These are phyloP conservation scores for Syzygium oleosum DNA, from an alignment of 345 rosid species.

Conservation along the genomic window DNA sequence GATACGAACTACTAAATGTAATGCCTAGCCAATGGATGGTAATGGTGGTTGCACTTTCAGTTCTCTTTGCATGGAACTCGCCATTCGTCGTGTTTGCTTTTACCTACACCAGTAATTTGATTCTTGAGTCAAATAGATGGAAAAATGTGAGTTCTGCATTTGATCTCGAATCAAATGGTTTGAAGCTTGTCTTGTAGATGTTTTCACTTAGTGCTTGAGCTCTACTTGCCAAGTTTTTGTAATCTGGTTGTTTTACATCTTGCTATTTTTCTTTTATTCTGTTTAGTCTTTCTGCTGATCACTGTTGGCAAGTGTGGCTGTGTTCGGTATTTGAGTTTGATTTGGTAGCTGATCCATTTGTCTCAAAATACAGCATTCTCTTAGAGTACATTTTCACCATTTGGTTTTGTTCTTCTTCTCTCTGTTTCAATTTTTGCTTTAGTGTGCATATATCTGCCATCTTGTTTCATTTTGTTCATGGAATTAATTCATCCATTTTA, in stretches of 20 bases:
- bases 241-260: not conserved
- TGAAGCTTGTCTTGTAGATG: not conserved
- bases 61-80: not conserved
- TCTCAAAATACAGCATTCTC: not conserved
- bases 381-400: not conserved
- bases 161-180: not conserved
- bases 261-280: not conserved
- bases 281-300: not conserved
- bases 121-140: not conserved
- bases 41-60: not conserved
- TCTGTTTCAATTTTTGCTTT: not conserved
- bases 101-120: not conserved
- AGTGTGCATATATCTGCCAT: not conserved
- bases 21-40: not conserved
- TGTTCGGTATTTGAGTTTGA: not conserved
- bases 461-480: not conserved
- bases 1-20: not conserved
- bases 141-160: not conserved
- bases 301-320: not conserved
- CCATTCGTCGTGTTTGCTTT: not conserved
- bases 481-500: not conserved
- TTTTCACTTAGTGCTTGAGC: not conserved
- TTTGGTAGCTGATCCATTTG: not conserved
- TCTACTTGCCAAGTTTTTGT: not conserved
- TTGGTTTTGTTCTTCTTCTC: not conserved